Evolutionary conservation across 345 rosid genomes (phyloP).

Genomic region (Brassica incana): DNA sequence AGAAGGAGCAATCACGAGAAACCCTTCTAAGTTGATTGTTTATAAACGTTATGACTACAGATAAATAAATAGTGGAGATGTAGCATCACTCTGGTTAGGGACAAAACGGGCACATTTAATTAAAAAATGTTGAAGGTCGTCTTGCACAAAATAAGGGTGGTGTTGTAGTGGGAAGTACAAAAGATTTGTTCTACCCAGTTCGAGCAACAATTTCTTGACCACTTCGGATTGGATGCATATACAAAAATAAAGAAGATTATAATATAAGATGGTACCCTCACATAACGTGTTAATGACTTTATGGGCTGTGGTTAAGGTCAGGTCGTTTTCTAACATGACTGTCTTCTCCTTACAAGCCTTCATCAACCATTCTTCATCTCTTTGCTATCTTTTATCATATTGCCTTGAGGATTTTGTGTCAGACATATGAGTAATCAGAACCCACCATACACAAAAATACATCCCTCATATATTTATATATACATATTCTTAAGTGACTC

Average conservation of each 20-base stretch:
- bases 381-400: conserved; percentile 39
- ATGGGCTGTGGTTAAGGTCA: conserved; percentile 41
- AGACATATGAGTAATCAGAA: conserved; percentile 25
- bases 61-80: neutral
- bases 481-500: neutral
- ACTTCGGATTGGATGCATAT: conserved; percentile 25
- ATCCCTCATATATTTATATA: neutral
- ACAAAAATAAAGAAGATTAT: conserved; percentile 25
- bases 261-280: conserved; percentile 29
- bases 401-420: conserved; percentile 41
- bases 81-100: neutral
- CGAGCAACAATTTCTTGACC: conserved; percentile 41
- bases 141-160: conserved; percentile 36
- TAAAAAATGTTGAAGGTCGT: conserved; percentile 25
- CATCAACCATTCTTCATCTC: conserved; percentile 39
- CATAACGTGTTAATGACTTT: conserved; percentile 33
- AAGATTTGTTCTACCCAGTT: conserved; percentile 38
- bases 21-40: conserved; percentile 7
- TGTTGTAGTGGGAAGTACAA: conserved; percentile 33
- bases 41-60: conserved; percentile 8
- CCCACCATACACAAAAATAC: conserved; percentile 31
- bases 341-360: conserved; percentile 41
- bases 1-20: neutral
- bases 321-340: conserved; percentile 45
- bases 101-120: conserved; percentile 19